These are phyloP conservation scores for Metschnikowia sp. DNA, from an alignment of 805 yeast species.

Conservation along the genomic window DNA sequence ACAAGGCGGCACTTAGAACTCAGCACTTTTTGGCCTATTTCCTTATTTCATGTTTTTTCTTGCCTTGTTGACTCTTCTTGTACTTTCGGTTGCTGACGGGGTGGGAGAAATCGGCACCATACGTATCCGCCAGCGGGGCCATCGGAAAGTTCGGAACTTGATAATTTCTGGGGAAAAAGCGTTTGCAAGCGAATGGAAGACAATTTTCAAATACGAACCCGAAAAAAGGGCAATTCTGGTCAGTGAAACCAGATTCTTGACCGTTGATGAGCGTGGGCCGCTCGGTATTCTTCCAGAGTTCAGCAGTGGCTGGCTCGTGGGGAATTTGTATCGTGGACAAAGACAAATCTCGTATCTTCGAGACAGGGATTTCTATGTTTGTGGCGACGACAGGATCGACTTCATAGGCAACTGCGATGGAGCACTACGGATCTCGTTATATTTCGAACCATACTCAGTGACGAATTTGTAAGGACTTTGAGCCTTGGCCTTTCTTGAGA, in stretches of 20 bases:
- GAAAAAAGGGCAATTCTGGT: neutral
- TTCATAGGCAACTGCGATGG: neutral
- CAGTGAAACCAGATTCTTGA: neutral
- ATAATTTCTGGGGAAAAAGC: neutral
- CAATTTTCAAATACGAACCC: neutral
- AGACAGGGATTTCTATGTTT: neutral
- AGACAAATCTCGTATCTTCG: neutral
- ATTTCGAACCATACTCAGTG: neutral
- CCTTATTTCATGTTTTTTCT: neutral
- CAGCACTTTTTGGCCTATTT: neutral
- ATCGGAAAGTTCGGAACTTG: neutral
- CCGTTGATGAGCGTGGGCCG: neutral
- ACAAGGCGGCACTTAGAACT: too few species aligned
- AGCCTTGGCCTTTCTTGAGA: too few species aligned
- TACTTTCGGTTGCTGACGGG: neutral
- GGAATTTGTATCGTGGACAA: neutral
- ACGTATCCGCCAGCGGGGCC: neutral
- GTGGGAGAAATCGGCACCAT: neutral
- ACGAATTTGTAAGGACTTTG: too few species aligned
- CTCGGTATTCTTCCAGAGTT: neutral
- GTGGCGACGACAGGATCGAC: neutral
- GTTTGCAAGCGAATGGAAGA: slow-evolving; percentile 1
- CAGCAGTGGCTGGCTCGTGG: too few species aligned
- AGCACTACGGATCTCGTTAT: neutral
- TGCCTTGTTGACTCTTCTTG: neutral